Evolutionary conservation across 1,139 yeast genomes (phyloP).

Genomic region (Candida frijolesensis): DNA sequence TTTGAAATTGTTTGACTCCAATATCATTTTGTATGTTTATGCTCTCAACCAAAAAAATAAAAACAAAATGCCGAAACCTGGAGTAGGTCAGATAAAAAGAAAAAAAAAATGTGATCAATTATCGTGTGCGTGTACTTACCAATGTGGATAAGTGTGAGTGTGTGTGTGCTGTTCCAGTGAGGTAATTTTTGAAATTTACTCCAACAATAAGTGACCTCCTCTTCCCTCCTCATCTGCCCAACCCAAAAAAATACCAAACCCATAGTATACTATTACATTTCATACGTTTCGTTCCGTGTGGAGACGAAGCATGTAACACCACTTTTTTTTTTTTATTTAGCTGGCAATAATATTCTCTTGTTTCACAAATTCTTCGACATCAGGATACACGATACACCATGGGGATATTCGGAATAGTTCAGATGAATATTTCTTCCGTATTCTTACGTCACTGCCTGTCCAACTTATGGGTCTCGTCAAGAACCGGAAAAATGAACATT

Average conservation of each 20-base stretch:
- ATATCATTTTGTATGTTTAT: not conserved
- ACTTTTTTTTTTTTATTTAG: not conserved
- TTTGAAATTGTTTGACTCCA: conserved; percentile 1
- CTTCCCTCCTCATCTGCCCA: too few relatives aligned
- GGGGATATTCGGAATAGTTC: too few relatives aligned
- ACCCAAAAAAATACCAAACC: too few relatives aligned
- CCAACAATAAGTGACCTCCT: too few relatives aligned
- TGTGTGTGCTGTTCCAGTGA: not conserved
- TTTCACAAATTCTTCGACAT: not conserved
- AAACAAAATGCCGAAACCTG: not conserved
- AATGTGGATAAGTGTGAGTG: not conserved
- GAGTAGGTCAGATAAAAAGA: not conserved
- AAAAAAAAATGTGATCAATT: not conserved
- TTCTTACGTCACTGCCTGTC: too few relatives aligned
- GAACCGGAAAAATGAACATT: too few relatives aligned
- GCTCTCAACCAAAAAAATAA: not conserved
- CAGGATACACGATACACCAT: too few relatives aligned
- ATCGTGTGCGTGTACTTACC: not conserved
- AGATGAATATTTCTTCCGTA: too few relatives aligned
- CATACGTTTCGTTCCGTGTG: not conserved
- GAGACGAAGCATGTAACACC: not conserved
- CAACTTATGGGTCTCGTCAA: too few relatives aligned
- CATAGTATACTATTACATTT: not conserved
- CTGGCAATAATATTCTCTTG: not conserved
- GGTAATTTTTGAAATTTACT: too few relatives aligned